phyloP scores from a whole-genome alignment of 257 asterid genomes.

The Ehretia macrophylla region DNA sequence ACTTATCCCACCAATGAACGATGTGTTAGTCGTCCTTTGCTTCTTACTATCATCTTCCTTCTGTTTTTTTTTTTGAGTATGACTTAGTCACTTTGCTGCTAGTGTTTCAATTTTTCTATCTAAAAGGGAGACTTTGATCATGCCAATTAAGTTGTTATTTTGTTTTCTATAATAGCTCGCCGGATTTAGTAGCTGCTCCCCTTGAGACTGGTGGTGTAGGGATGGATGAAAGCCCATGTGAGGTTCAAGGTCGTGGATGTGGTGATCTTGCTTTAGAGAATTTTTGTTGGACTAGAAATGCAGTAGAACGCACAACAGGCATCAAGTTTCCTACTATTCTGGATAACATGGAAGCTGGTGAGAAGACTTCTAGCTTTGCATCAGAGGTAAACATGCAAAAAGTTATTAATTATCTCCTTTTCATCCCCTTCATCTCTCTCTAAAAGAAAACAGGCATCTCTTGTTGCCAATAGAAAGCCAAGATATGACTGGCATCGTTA shows the following conservation, averaged over 20 bases:
- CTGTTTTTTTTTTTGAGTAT: not conserved
- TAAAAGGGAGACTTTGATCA: too few species aligned
- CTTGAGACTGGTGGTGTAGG: conserved; percentile 35
- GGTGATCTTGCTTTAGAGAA: conserved; percentile 45
- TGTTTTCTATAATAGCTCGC: conserved; percentile 39
- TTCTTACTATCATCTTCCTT: not conserved
- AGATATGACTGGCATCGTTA: too few species aligned
- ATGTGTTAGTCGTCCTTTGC: conserved; percentile 58
- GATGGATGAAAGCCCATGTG: conserved; percentile 55
- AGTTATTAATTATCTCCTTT: not conserved
- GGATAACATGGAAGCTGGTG: conserved; percentile 46
- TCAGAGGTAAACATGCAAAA: conserved; percentile 54
- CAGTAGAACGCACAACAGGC: conserved; percentile 82
- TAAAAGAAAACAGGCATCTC: too few species aligned
- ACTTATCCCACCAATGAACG: conserved; percentile 63
- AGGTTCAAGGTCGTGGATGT: conserved; percentile 54
- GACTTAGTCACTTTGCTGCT: not conserved
- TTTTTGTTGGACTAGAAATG: conserved; percentile 56
- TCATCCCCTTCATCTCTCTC: too few species aligned
- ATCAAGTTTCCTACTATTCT: conserved; percentile 82
- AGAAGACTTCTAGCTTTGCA: conserved; percentile 44
- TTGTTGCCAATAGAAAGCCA: too few species aligned
- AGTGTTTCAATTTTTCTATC: not conserved
- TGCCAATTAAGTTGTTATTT: conserved; percentile 8
- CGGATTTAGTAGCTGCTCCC: conserved; percentile 51